Percentiles rank a stretch among this genome's conserved stretches.
Evolutionary conservation across 768 basidiomycete species (phyloP).

Genomic region (Pholiota molesta): DNA sequence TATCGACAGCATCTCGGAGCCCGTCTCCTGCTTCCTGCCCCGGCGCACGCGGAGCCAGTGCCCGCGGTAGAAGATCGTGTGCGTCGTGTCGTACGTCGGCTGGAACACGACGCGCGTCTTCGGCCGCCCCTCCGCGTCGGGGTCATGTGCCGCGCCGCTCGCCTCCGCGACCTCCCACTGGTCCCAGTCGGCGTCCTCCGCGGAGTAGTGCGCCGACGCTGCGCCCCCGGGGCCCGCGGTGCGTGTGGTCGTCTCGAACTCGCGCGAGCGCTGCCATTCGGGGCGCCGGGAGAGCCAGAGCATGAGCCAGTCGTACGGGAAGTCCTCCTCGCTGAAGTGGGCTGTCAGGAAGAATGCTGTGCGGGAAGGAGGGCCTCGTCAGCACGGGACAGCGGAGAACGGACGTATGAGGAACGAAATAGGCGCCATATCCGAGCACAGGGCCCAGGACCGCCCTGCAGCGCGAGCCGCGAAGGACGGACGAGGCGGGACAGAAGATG

Average conservation of each 20-base stretch:
- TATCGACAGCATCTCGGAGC: slow-evolving; percentile 76
- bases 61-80: slow-evolving; percentile 84
- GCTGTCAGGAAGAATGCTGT: slow-evolving; percentile 89
- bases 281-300: slow-evolving; percentile 83
- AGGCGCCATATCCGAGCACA: neutral
- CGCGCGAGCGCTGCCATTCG: slow-evolving; percentile 88
- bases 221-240: slow-evolving; percentile 63
- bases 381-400: slow-evolving; percentile 14
- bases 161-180: slow-evolving; percentile 29
- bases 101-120: slow-evolving; percentile 88
- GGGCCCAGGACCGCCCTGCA: slow-evolving; percentile 5
- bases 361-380: slow-evolving; percentile 16
- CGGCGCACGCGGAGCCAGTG: slow-evolving; percentile 84
- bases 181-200: slow-evolving; percentile 51
- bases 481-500: slow-evolving; percentile 5
- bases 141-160: slow-evolving; percentile 38
- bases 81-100: slow-evolving; percentile 85
- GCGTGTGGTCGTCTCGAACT: slow-evolving; percentile 87
- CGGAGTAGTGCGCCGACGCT: slow-evolving; percentile 26
- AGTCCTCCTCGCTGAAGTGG: slow-evolving; percentile 89
- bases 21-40: slow-evolving; percentile 63
- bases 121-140: slow-evolving; percentile 48
- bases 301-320: slow-evolving; percentile 92
- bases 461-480: neutral
- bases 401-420: neutral